phyloP scores from a whole-genome alignment of 306 rosid genomes.

The Myrica gale region DNA sequence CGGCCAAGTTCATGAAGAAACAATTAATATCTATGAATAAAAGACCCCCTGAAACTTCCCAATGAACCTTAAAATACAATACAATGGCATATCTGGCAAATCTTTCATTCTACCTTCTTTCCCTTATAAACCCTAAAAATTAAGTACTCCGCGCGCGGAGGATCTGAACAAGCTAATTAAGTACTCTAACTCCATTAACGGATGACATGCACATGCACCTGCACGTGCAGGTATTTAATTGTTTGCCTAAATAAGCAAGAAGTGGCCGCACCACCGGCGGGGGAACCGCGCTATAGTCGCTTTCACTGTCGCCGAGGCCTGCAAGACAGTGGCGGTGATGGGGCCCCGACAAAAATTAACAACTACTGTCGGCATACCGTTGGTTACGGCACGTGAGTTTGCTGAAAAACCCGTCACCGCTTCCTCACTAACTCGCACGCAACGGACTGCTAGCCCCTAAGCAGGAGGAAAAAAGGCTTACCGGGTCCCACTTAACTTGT shows the following conservation, averaged over 20 bases:
- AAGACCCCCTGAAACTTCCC: no score
- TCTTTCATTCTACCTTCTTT: no score
- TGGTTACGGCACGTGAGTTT: slow-evolving; percentile 28
- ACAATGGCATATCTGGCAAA: no score
- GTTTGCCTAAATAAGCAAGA: not conserved
- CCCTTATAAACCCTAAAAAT: no score
- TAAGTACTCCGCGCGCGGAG: no score
- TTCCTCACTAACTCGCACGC: not conserved
- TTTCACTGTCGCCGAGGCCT: not conserved
- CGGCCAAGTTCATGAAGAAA: no score
- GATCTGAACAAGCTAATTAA: no score
- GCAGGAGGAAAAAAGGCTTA: not conserved
- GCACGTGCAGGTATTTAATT: slow-evolving; percentile 8
- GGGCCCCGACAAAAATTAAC: slow-evolving; percentile 20
- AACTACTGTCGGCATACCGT: slow-evolving; percentile 42
- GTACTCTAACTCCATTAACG: no score
- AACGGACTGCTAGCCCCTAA: not conserved
- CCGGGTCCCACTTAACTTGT: not conserved
- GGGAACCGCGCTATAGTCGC: slow-evolving; percentile 15
- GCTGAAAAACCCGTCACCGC: not conserved
- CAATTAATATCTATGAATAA: no score
- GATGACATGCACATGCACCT: not conserved
- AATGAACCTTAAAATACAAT: no score
- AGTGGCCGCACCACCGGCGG: slow-evolving; percentile 30
- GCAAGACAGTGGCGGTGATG: slow-evolving; percentile 21